Evolutionary conservation across 2,329 filamentous ascomycete genomes (phyloP), one percentile per base, ranked within the genome.

Genomic region (Corniculantispora saksenae): DNA sequence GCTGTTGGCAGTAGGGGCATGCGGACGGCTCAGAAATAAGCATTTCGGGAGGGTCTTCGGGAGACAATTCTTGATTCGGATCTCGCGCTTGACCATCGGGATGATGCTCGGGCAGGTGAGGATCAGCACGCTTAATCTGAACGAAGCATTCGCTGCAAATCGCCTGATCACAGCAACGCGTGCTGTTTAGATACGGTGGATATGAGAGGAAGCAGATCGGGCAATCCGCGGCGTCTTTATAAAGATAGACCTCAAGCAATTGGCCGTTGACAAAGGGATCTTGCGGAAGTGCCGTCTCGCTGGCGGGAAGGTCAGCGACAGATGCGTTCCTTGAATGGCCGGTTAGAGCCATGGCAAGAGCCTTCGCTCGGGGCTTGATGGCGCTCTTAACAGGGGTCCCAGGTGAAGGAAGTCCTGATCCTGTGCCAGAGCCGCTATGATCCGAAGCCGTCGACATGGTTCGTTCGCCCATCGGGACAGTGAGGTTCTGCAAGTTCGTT

Each of bases 111-210:
- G 93, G 92, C 47, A 93, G 88, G 75, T 97, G 92, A 12, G 93
- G 94, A 69, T 99, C 94, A 4, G 93, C 89, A 50, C 95, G 88
- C 76, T 97, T 98, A 75, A 99, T 99, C 77, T 99, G 95, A 4
- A 99, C 95, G 73, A 99, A 99, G 77, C 95, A 99, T 79, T 99
- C 95, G 50, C 94, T 98, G 79, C 95, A 99, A 68, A 99, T 98
- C 7, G 91, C 85, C 75, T 99, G 95, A 72, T 97, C 93, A 77
- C 95, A 99, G 75, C 95, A 99, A 69, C 95, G 85, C 0, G 95
- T 99, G 69, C 89, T 91, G 79, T 99, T 99, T 35, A 99, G 84
- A 74, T 96, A 96, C 3, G 93, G 93, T 0, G 95, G 95, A 70
- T 98, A 99, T 71, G 93, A 96, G 61, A 98, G 83, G 75, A 98